Evolutionary conservation across 2,329 filamentous ascomycete species (phyloP), one percentile per base, ranked within the genome.

Genomic region (Trichoderma polysporum): DNA sequence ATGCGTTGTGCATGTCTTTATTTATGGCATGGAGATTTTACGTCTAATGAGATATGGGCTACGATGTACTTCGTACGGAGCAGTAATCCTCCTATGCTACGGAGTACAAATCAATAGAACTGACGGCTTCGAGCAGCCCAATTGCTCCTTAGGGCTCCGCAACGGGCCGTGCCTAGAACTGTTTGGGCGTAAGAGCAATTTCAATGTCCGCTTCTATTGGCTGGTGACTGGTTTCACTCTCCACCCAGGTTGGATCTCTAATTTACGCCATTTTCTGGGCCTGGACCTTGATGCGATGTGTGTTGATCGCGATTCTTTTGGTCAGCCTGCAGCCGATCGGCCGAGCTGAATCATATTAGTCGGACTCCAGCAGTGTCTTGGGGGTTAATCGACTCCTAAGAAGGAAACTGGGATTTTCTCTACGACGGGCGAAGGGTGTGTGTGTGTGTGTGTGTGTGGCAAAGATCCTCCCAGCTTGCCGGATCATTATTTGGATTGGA

Each of bases 91-190:
- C 17, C 7, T 41, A 15, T n/a, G 17, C 39, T n/a, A 8, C 19
- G n/a, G n/a, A 10, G 9, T 45, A 17, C 13, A 45, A 19, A n/a
- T 27, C 31, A 15, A n/a, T n/a, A 59, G 27, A 10, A 19, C 19
- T 27, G 9, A 37, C 5, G 52, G n/a, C 25, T 22, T 52, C 17
- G 22, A 8, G 22, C 50, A 54, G n/a, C 64, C 56, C 25, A n/a
- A 29, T 13, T 13, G 25, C 15, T 47, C 29, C 35, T 56, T 31
- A 45, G 29, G 45, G 35, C 66, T 68, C 66, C 66, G 54, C 66
- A 64, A 64, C 66, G 66, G 66, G 41, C 66, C 66, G 66, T 68
- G 58, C 66, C 66, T 53, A 63, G 66, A 62, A 67, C 66, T 58
- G 33, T 61, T 61, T 60, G 56, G 65, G 65, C 50, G 62, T 22